A percentile compares a stretch with the other conserved stretches of the same genome.
phyloP scores from a whole-genome alignment of 2,329 filamentous ascomycete species.

The Coniochaeta pulveracea region DNA sequence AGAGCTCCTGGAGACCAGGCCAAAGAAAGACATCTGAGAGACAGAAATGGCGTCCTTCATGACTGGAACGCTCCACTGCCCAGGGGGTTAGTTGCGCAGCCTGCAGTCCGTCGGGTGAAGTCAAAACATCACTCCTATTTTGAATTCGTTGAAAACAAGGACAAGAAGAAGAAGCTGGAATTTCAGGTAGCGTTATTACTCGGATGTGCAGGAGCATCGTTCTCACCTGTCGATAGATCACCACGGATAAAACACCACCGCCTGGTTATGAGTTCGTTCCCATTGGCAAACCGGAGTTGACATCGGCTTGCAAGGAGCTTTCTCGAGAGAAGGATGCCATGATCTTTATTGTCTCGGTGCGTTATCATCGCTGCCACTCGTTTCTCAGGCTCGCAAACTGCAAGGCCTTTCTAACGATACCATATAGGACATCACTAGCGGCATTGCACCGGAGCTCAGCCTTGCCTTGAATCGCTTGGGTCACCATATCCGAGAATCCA shows the following conservation, averaged over 20 bases:
- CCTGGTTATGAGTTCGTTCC: slow-evolving; percentile 53
- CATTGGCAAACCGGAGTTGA: slow-evolving; percentile 49
- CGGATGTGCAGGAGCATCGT: slow-evolving; percentile 15
- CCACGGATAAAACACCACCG: slow-evolving; percentile 37
- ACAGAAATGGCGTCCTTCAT: slow-evolving; percentile 12
- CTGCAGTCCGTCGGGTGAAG: slow-evolving; percentile 23
- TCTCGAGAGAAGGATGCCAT: slow-evolving; percentile 50
- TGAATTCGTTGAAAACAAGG: slow-evolving; percentile 52
- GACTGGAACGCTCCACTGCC: slow-evolving; percentile 15
- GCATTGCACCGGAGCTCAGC: slow-evolving; percentile 20
- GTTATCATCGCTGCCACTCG: slow-evolving; percentile 12
- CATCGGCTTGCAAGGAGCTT: slow-evolving; percentile 50
- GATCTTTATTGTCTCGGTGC: slow-evolving; percentile 57
- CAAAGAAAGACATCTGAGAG: slow-evolving; percentile 20
- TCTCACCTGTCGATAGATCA: slow-evolving; percentile 30
- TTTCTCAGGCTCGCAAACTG: too few relatives aligned
- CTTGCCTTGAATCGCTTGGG: slow-evolving; percentile 48
- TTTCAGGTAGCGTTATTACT: slow-evolving; percentile 36
- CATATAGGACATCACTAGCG: not conserved
- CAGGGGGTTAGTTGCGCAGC: slow-evolving; percentile 17
- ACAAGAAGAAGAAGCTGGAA: slow-evolving; percentile 54
- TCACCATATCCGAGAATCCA: slow-evolving; percentile 46
- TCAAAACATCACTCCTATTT: slow-evolving; percentile 51
- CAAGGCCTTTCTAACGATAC: too few relatives aligned
- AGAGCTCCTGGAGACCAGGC: slow-evolving; percentile 14